Percentiles rank a stretch among this genome's conserved stretches.
Conservation (phyloP, 768 basidiomycete species). For the Daedalea quercina region DNA sequence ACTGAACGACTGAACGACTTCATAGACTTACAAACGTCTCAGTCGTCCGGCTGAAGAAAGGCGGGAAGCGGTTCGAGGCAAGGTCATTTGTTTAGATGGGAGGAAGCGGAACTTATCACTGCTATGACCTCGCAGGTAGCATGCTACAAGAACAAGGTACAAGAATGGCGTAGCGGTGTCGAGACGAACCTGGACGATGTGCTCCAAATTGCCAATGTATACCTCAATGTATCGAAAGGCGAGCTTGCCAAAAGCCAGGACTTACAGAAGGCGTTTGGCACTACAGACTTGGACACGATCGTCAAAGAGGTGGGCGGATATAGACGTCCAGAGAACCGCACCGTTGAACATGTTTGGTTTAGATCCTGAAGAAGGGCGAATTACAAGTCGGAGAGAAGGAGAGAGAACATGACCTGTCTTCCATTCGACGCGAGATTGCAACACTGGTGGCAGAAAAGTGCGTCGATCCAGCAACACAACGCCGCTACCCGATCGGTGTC, state of each 20-base stretch:
- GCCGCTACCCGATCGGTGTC: constrained; percentile 89
- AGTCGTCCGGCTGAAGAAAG: constrained; percentile 92
- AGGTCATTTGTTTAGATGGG: too few species aligned
- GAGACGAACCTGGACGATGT: constrained; percentile 95
- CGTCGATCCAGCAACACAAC: constrained; percentile 85
- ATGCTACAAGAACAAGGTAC: constrained; percentile 99
- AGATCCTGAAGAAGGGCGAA: constrained; percentile 96
- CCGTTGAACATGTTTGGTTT: neutral
- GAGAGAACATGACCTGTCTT: constrained; percentile 80
- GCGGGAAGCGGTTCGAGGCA: constrained; percentile 96
- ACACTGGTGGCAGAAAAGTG: constrained; percentile 94
- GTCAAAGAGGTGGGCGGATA: constrained; percentile 64
- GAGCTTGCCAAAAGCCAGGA: constrained; percentile 86
- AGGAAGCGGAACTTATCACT: neutral
- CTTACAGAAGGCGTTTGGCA: constrained; percentile 88
- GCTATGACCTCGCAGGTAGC: constrained; percentile 56
- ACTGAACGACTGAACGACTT: constrained; percentile 10
- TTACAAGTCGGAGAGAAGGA: constrained; percentile 97
- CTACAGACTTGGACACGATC: constrained; percentile 58
- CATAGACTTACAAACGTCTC: constrained; percentile 93
- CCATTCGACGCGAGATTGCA: constrained; percentile 84
- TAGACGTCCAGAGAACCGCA: neutral
- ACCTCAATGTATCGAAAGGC: constrained; percentile 94
- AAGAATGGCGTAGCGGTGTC: constrained; percentile 90
- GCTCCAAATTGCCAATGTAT: constrained; percentile 93